Conservation (phyloP, 306 rosid genomes). For the Cotoneaster glaucophyllus region DNA sequence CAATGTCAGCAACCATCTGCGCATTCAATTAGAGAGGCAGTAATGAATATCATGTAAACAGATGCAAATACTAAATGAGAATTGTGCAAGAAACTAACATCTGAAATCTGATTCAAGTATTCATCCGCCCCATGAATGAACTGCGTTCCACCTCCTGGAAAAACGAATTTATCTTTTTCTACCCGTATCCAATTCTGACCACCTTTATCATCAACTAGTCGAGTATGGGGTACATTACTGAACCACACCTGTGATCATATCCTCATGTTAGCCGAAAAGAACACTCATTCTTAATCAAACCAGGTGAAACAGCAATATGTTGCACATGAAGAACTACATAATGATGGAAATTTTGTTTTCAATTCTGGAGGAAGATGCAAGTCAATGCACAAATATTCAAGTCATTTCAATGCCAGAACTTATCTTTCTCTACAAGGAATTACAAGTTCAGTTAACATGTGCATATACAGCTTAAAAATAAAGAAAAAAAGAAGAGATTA, state of each 20-base stretch:
- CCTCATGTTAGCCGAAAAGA: slow-evolving; percentile 12
- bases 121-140: slow-evolving; percentile 73
- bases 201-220: slow-evolving; percentile 75
- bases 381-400: background rate
- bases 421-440: background rate
- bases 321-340: background rate
- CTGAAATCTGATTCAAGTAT: slow-evolving; percentile 68
- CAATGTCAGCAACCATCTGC: slow-evolving; percentile 84
- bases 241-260: slow-evolving; percentile 68
- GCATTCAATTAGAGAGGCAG: slow-evolving; percentile 10
- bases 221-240: slow-evolving; percentile 79
- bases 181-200: slow-evolving; percentile 79
- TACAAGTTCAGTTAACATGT: background rate
- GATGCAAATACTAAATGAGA: background rate
- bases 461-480: background rate
- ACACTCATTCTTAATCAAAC: slow-evolving; percentile 1
- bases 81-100: slow-evolving; percentile 35
- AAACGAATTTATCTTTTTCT: slow-evolving; percentile 53
- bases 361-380: background rate
- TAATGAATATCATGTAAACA: slow-evolving; percentile 8
- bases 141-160: slow-evolving; percentile 81
- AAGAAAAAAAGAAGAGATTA: background rate
- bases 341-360: background rate
- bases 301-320: background rate
- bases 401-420: background rate